Evolutionary conservation across 768 basidiomycete genomes (phyloP), one percentile per base, ranked within the genome.

Genomic region (Serpula lacrymans): DNA sequence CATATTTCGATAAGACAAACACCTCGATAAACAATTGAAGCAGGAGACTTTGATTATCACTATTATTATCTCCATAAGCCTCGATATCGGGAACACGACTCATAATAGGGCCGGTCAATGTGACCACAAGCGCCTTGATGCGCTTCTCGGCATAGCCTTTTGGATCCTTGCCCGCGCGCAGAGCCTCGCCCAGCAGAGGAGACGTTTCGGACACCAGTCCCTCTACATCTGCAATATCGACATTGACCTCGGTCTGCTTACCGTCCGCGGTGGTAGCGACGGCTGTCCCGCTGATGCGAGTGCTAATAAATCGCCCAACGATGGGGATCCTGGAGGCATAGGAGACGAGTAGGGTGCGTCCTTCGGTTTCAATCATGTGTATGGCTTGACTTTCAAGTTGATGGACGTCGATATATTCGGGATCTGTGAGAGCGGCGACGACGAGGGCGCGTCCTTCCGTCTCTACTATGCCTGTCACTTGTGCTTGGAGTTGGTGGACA

Each of bases 1-100:
- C 54, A 31, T 54, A 48, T 24, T 13, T 59, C n/a, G 30, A 34
- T n/a, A 58, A 47, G n/a, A 50, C 44, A 31, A 47, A 58, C 27
- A 43, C 46, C 20, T 58, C 56, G 4, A 52, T 46, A 4, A 48
- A 22, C 5, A 29, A 7, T 16, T 39, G 41, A 41, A 54, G 43
- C 17, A 48, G 23, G 0, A 17, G 23, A 0, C 51, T 48, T 34
- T 34, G 18, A 17, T 29, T 27, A n/a, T 27, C 43, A 12, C 48
- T 40, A 16, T 47, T 37, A 3, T 45, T 50, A 34, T 59, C 57
- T n/a, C n/a, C n/a, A 5, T 49, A 38, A 9, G 46, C 12, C 13
- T 57, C 47, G 16, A 54, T 32, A 30, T 47, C 41, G 20, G 57
- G 57, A 14, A 57, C 42, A 30, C 44, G 27, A 30, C 10, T 44